A percentile compares a stretch with the other conserved stretches of the same genome.
Evolutionary conservation across 106 monocot species (phyloP).

Genomic region (Xerophyta viscosa): DNA sequence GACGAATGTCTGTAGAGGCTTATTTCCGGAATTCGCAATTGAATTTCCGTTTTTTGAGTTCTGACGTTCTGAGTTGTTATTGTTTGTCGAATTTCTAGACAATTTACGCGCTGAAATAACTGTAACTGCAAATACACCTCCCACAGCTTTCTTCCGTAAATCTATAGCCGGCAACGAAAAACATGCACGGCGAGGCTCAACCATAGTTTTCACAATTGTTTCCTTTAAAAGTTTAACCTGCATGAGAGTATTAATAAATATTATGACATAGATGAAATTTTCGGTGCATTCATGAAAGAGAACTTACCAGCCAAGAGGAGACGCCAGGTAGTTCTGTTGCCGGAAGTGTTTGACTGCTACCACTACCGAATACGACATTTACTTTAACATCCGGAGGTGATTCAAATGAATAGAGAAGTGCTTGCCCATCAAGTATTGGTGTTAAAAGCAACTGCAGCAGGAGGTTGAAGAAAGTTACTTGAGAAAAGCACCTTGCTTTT

Average conservation of each 20-base stretch:
- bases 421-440: conserved; percentile 93
- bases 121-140: conserved; percentile 62
- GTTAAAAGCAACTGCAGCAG: conserved; percentile 58
- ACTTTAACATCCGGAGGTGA: conserved; percentile 79
- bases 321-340: conserved; percentile 93
- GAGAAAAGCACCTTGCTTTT: too few relatives aligned
- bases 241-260: neutral
- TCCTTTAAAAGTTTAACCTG: conserved; percentile 91
- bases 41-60: conserved; percentile 13
- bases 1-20: conserved; percentile 45
- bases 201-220: conserved; percentile 68
- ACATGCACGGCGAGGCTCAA: conserved; percentile 86
- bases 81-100: conserved; percentile 13
- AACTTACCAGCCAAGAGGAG: conserved; percentile 79
- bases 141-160: conserved; percentile 53
- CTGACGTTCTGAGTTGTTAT: conserved; percentile 15
- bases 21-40: conserved; percentile 11
- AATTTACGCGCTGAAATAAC: conserved; percentile 71
- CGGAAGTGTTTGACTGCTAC: conserved; percentile 72
- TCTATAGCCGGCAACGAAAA: conserved; percentile 70
- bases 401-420: conserved; percentile 88
- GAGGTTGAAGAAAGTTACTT: neutral
- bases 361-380: conserved; percentile 87
- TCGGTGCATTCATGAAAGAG: neutral
- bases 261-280: too few relatives aligned